Evolutionary conservation across 2,329 filamentous ascomycete genomes (phyloP), one percentile per base, ranked within the genome.

Genomic region (Pseudogymnoascus sp.): DNA sequence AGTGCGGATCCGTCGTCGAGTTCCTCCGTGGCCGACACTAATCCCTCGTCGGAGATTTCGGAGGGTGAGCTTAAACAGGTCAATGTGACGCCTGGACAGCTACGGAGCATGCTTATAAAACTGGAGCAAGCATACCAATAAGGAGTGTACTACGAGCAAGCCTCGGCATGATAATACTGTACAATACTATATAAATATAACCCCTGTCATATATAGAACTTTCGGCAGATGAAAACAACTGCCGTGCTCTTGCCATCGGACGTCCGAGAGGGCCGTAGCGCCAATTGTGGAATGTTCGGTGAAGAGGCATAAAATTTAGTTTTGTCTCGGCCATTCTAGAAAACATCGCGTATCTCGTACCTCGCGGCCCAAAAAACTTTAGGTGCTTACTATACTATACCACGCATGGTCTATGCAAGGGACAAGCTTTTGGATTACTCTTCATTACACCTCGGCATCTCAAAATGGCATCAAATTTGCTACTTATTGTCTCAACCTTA

Each of bases 21-120:
- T 35, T 31, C 25, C 37, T 8, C 29, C 29, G 40, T 59, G 10
- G 15, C 31, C 31, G 60, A 58, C 8, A 25, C 12, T 5, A 42
- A 61, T 33, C 25, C 25, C 2, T 1, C 25, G 10, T 1, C 21
- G 10, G 35, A 25, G 31, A 33, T 59, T 60, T 40, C 39, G 21
- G 13, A 60, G 35, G 61, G 63, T 27, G 58, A 67, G 21, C 37
- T 69, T 52, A 64, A 61, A 45, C 62, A 60, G 37, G 59, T 69
- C 9, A 27, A 58, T 12, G 62, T 69, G 7, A 62, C 27, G 8
- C 33, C 65, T n/a, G 42, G 55, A 18, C 59, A 42, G 29, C 40
- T 69, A 25, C 66, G 62, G 59, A 58, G 25, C 18, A 59, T 67
- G 33, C 60, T 69, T 42, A 42, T 61, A 21, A 35, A 58, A 35